Conservation (phyloP, 352 stramenopile genomes). For the Phytophthora aleatoria region DNA sequence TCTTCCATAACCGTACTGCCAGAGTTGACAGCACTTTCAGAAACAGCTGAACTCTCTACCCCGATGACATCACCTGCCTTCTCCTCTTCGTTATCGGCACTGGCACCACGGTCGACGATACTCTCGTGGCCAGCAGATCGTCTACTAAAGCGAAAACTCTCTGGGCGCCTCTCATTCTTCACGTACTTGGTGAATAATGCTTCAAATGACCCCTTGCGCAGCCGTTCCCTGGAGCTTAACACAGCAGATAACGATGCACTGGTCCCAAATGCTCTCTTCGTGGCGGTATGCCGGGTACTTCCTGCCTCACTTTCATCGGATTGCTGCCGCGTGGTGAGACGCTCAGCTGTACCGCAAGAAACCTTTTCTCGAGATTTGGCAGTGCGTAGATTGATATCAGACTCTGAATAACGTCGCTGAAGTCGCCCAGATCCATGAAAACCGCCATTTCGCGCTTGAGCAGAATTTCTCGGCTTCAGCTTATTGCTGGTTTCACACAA, state of each 20-base stretch:
- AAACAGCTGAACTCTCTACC: constrained; percentile 15
- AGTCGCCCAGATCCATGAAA: not conserved
- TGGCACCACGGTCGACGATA: constrained; percentile 13
- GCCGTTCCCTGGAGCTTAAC: constrained; percentile 18
- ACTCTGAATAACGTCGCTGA: constrained; percentile 34
- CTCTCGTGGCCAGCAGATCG: constrained; percentile 25
- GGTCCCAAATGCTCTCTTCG: constrained; percentile 13
- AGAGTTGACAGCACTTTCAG: constrained; percentile 8
- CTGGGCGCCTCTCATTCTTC: constrained; percentile 18
- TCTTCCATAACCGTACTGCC: constrained; percentile 29
- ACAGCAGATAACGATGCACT: constrained; percentile 24
- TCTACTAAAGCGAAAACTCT: constrained; percentile 28
- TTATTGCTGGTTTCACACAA: not conserved
- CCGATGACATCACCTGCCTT: constrained; percentile 16
- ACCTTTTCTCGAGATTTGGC: not conserved
- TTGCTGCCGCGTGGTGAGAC: constrained; percentile 15
- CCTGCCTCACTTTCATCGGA: constrained; percentile 14
- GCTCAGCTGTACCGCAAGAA: not conserved
- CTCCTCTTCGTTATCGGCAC: constrained; percentile 13
- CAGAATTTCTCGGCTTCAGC: not conserved
- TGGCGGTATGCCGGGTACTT: not conserved
- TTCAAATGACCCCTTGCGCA: constrained; percentile 37
- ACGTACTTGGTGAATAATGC: constrained; percentile 37
- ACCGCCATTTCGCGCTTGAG: not conserved
- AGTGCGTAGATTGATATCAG: constrained; percentile 12